Evolutionary conservation across 371 early-diverging fungal genomes (phyloP).

Genomic region (Mucor plumbeus): DNA sequence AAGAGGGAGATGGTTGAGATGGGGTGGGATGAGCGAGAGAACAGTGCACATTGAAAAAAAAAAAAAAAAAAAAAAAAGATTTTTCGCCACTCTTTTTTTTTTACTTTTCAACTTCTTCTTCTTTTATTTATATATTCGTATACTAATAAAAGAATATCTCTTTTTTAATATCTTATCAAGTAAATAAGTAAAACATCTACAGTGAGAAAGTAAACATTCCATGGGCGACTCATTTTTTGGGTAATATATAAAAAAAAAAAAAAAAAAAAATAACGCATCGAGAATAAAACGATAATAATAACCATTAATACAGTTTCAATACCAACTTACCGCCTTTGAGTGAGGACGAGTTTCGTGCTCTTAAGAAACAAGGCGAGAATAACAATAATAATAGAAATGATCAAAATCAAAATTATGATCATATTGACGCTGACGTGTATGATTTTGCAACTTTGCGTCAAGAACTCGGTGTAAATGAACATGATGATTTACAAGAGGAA

Average conservation of each 20-base stretch:
- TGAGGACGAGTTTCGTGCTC: conserved; percentile 47
- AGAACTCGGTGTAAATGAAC: conserved; percentile 34
- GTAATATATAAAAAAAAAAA: conserved; percentile 37
- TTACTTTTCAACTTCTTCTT: not conserved
- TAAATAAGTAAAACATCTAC: not conserved
- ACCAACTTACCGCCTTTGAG: conserved; percentile 64
- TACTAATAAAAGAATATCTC: not conserved
- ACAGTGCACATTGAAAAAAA: no score
- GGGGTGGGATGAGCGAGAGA: no score
- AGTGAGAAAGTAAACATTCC: conserved; percentile 12
- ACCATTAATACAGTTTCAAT: conserved; percentile 49
- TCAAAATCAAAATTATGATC: conserved; percentile 14
- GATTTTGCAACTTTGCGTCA: conserved; percentile 49
- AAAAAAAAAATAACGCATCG: not conserved
- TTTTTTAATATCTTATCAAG: not conserved
- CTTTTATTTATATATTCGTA: not conserved
- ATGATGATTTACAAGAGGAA: conserved; percentile 41
- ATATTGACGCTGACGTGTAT: conserved; percentile 44
- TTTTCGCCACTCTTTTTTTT: no score
- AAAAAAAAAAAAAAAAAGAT: no score
- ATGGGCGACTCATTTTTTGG: conserved; percentile 61
- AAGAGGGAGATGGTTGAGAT: not conserved
- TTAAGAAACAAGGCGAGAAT: conserved; percentile 39
- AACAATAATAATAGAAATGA: conserved; percentile 11
- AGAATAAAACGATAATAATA: not conserved